Base-by-base conservation (phyloP, 2,329 filamentous ascomycete genomes). In the Cladobotryum mycophilum region DNA sequence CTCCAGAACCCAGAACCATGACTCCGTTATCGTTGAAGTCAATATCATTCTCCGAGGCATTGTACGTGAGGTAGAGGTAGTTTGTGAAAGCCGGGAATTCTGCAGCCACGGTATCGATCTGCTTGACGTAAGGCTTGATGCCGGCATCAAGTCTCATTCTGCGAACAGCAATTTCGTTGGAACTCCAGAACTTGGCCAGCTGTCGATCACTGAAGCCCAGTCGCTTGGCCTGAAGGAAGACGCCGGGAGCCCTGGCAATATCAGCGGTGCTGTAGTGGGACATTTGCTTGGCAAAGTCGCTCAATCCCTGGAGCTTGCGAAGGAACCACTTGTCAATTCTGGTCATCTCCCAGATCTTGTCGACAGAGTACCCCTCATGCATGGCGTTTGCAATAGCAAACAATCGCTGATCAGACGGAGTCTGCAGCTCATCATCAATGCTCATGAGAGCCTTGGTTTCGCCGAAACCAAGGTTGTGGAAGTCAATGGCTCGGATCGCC, bases 291-390 rank as follows among this genome's bases (percentile, higher is more conserved):
- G 85, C 84, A 61, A 97, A 96, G 72, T 96, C 82, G 70, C 85
- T 95, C 9, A 99, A 76, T 25, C 86, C 85, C 81, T 95, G 95
- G 52, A 99, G 83, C 69, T 89, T 91, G 70, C 82, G 84, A 58
- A 99, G 74, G 77, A 97, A 99, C 93, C 93, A 99, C 71, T 95
- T 96, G 74, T 97, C 93, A 61, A 99, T 99, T 74, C 92, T 90
- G 64, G 93, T 99, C 75, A 97, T 79, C 68, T 96, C 88, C 90
- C 91, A 96, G 66, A 99, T 96, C 73, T 95, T 93, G 65, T 97
- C 88, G 35, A 97, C 91, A 4, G 83, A 86, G 73, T 97, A 99
- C 33, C 92, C 93, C 51, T 86, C 77, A 66, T 91, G 84, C 92
- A 99, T 97, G 40, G 93, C 93, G 63, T 99, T 97, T 59, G 93